A percentile compares a stretch with the other conserved stretches of the same genome.
phyloP scores from a whole-genome alignment of 192 early-diverging fungal species.

The Umbelopsis isabellina region DNA sequence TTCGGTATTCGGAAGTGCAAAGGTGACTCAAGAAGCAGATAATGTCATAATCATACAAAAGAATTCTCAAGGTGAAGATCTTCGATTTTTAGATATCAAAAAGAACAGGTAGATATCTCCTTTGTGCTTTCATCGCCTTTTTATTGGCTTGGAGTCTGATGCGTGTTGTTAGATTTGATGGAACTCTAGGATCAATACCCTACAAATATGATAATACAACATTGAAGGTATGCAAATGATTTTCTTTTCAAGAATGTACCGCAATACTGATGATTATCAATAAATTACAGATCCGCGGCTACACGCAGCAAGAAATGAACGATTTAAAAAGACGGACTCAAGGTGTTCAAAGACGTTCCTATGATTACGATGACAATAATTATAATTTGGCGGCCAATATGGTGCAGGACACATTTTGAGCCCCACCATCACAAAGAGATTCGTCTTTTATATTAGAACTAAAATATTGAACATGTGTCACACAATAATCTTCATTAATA shows the following conservation, averaged over 20 bases:
- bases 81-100: conserved; percentile 61
- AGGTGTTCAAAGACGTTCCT: background rate
- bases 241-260: background rate
- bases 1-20: conserved; percentile 73
- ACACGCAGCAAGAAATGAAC: conserved; percentile 21
- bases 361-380: conserved; percentile 7
- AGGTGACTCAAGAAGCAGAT: conserved; percentile 78
- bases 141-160: background rate
- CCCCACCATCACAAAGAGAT: background rate
- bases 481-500: background rate
- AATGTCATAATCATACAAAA: conserved; percentile 73
- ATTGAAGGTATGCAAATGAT: conserved; percentile 24
- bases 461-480: background rate
- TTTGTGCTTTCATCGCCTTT: background rate
- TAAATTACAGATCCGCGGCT: background rate
- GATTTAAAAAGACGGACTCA: conserved; percentile 1
- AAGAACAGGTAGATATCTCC: conserved; percentile 56
- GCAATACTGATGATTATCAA: background rate
- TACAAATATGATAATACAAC: conserved; percentile 34
- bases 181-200: conserved; percentile 63
- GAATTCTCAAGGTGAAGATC: conserved; percentile 32
- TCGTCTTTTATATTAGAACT: background rate
- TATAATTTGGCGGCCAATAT: conserved; percentile 1
- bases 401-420: conserved; percentile 12
- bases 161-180: conserved; percentile 57